These are phyloP conservation scores for Alternaria brassicicola DNA, from an alignment of 2,329 filamentous ascomycete genomes.

Conservation along the genomic window DNA sequence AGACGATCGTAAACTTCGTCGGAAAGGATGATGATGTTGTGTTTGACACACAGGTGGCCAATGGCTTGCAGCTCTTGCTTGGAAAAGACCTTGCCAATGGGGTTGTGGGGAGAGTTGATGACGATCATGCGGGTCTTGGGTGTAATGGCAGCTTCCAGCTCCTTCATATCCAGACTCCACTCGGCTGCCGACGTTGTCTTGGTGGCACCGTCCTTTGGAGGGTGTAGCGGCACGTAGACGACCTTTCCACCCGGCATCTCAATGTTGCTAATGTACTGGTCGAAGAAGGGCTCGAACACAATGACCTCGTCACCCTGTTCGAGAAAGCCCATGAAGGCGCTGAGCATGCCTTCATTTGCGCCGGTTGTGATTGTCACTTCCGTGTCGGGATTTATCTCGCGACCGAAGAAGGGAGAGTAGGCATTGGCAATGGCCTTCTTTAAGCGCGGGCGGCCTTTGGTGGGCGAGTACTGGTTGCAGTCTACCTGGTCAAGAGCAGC, in stretches of 20 bases:
- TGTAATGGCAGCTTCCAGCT: constrained; percentile 81
- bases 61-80: constrained; percentile 82
- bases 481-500: constrained; percentile 87
- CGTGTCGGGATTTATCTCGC: constrained; percentile 81
- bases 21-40: constrained; percentile 87
- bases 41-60: constrained; percentile 85
- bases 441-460: constrained; percentile 87
- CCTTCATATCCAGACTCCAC: constrained; percentile 85
- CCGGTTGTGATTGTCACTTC: constrained; percentile 95
- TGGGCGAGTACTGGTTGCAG: constrained; percentile 98
- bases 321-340: constrained; percentile 97
- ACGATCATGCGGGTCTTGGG: constrained; percentile 96
- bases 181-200: constrained; percentile 84
- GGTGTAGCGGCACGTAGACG: constrained; percentile 92
- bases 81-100: constrained; percentile 94
- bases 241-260: constrained; percentile 97
- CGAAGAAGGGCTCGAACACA: constrained; percentile 97
- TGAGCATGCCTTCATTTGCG: constrained; percentile 90
- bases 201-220: constrained; percentile 77
- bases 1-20: constrained; percentile 84
- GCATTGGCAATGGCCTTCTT: constrained; percentile 92
- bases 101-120: constrained; percentile 87
- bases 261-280: constrained; percentile 99
- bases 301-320: constrained; percentile 96
- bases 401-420: constrained; percentile 88